Conservation (phyloP, 2,329 filamentous ascomycete genomes). For the Xylariaceae sp. region DNA sequence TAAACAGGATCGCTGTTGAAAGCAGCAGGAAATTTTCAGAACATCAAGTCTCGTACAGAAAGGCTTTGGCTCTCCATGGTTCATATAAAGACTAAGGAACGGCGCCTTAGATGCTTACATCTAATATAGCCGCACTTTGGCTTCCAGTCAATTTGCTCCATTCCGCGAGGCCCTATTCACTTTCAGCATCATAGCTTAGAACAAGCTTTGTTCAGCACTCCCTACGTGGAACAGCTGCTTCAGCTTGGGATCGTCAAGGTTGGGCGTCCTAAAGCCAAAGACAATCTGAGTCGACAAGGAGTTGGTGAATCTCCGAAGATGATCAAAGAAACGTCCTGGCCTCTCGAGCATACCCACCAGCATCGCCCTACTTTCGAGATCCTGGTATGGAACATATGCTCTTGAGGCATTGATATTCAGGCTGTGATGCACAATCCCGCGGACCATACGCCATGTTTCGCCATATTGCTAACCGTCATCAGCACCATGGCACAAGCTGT, state of each 20-base stretch:
- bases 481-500: background rate
- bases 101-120: too few relatives aligned
- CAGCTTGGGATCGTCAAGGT: conserved; percentile 32
- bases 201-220: background rate
- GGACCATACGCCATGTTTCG: conserved; percentile 23
- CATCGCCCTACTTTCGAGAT: conserved; percentile 51
- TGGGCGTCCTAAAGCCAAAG: conserved; percentile 36
- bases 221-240: conserved; percentile 35
- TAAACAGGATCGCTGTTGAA: too few relatives aligned
- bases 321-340: conserved; percentile 35
- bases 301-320: conserved; percentile 41
- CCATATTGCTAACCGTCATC: conserved; percentile 18
- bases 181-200: too few relatives aligned
- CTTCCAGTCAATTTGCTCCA: too few relatives aligned
- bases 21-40: too few relatives aligned
- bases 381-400: conserved; percentile 49
- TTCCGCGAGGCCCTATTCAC: too few relatives aligned
- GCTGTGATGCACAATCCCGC: conserved; percentile 35
- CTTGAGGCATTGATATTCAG: conserved; percentile 40
- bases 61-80: too few relatives aligned
- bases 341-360: conserved; percentile 39
- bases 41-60: too few relatives aligned
- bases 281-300: conserved; percentile 43
- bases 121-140: too few relatives aligned
- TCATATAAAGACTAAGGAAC: too few relatives aligned